Evolutionary conservation across 352 stramenopile species (phyloP).

Genomic region (Pythium volutum): DNA sequence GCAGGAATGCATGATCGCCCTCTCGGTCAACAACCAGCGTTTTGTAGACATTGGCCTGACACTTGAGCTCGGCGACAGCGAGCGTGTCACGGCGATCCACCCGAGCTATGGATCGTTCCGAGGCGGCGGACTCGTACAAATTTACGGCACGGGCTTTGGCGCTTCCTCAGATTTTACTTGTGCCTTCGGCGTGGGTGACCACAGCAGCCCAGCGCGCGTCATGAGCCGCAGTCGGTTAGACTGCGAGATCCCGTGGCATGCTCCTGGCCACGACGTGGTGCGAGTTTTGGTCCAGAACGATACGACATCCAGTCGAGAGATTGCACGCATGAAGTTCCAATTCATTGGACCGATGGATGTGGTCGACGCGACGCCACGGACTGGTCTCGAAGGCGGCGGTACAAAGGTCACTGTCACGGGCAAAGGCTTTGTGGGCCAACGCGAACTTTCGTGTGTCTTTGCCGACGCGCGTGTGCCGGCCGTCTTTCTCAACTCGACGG

Average conservation of each 20-base stretch:
- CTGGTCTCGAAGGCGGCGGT: slow-evolving; percentile 14
- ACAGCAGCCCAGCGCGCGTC: background rate
- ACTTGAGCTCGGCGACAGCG: slow-evolving; percentile 9
- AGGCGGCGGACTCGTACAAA: slow-evolving; percentile 7
- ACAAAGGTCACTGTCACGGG: slow-evolving; percentile 11
- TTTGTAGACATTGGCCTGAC: slow-evolving; percentile 8
- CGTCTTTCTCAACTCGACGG: slow-evolving; percentile 14
- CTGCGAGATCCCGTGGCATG: slow-evolving; percentile 3
- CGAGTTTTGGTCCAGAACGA: slow-evolving; percentile 6
- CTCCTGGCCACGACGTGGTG: background rate
- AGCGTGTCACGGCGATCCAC: slow-evolving; percentile 5
- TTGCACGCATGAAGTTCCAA: slow-evolving; percentile 6
- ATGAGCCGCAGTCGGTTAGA: background rate
- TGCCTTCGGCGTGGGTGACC: slow-evolving; percentile 8
- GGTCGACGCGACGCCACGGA: background rate
- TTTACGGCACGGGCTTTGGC: slow-evolving; percentile 12
- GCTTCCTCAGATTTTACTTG: slow-evolving; percentile 7
- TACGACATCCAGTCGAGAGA: background rate
- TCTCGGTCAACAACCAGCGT: slow-evolving; percentile 18
- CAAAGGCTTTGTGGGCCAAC: slow-evolving; percentile 22
- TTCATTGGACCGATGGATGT: slow-evolving; percentile 19
- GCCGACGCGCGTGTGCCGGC: slow-evolving; percentile 14
- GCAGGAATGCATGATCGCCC: background rate
- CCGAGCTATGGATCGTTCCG: slow-evolving; percentile 13
- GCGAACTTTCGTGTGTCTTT: slow-evolving; percentile 20